Evolutionary conservation across 768 basidiomycete species (phyloP), one percentile per base, ranked within the genome.

Genomic region (Piloderma croceum): DNA sequence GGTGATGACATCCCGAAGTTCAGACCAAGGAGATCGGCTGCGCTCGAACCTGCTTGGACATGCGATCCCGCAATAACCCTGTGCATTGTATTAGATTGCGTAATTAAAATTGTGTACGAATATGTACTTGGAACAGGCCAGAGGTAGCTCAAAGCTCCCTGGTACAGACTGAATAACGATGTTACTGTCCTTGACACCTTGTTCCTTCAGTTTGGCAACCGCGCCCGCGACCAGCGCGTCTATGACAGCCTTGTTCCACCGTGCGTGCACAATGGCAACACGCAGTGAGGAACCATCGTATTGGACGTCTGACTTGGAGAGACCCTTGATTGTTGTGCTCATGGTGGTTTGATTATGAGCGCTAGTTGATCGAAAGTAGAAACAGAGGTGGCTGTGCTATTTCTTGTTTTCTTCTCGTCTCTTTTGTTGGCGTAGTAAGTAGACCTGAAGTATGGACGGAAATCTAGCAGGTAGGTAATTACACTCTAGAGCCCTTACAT

Each of bases 241-340:
- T 54, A 98, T 86, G 56, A 99, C 81, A 15, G 67, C 56, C 50
- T 79, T 81, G 69, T 99, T 99, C 96, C 96, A 99, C 66, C 92
- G 73, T 13, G 91, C 90, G 59, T 97, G 94, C 6, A 98, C 86
- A 57, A 98, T 93, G 54, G 88, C 89, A 38, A 96, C 65, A 42
- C 93, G 83, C 39, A 93, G 73, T 20, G 70, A 46, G 2, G 88
- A 83, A 38, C 93, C 93, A 54, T 97, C 89, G 69, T 78, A 76
- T 24, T 74, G 63, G 29, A 64, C 69, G 38, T 76, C 59, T 25
- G 84, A 73, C 34, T 76, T 70, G 12, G 74, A 67, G 37, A 81
- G 74, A 29, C 89, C 87, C 69, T 94, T 94, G 75, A 94, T 81
- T 50, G 81, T 70, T 56, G 58, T 64, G 66, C 61, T 71, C 69